Conservation (phyloP, 257 asterid species). For the Fraxinus anomala region DNA sequence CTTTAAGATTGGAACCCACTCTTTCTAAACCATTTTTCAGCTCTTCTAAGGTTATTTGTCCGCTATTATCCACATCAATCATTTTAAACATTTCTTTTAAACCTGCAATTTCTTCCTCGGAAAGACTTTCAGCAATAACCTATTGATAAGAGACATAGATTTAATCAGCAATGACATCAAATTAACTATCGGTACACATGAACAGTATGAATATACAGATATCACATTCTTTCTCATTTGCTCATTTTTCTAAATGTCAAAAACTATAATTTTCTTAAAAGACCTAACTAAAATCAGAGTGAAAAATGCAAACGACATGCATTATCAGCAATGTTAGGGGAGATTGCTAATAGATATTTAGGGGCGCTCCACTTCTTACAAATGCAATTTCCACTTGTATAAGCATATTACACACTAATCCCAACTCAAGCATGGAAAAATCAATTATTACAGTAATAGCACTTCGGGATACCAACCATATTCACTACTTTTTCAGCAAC, state of each 20-base stretch:
- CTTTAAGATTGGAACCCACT: constrained; percentile 79
- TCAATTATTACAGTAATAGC: not conserved
- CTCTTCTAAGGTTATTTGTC: constrained; percentile 84
- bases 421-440: not conserved
- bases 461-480: not conserved
- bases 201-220: not conserved
- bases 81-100: constrained; percentile 75
- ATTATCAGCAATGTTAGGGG: not conserved
- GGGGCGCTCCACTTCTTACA: not conserved
- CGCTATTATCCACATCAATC: constrained; percentile 82
- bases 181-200: not conserved
- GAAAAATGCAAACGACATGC: not conserved
- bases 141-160: constrained; percentile 22
- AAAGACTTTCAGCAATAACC: constrained; percentile 85
- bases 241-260: not conserved
- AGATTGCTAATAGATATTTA: not conserved
- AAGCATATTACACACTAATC: not conserved
- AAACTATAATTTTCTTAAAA: not conserved
- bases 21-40: constrained; percentile 70
- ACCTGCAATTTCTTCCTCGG: constrained; percentile 93
- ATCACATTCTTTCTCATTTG: not conserved
- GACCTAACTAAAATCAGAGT: not conserved
- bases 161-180: constrained; percentile 12
- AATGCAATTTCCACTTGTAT: not conserved
- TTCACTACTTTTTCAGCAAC: not conserved